These are phyloP conservation scores for Botryobasidium botryosum DNA, from an alignment of 768 basidiomycete species.

Conservation along the genomic window DNA sequence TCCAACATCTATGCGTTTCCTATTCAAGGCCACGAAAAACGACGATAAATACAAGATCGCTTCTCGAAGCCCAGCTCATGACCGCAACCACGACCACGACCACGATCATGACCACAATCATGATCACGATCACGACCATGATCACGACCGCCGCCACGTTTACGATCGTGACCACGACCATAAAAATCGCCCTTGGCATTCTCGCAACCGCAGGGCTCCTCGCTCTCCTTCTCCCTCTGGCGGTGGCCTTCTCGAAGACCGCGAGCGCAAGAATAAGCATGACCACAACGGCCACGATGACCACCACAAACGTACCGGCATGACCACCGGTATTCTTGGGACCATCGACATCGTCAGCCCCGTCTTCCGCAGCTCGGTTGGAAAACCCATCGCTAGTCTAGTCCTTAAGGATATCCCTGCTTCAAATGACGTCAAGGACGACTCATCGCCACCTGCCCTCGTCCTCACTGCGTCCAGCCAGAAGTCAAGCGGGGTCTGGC, in stretches of 20 bases:
- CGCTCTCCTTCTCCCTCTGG: conserved; percentile 12
- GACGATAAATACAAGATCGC: too few relatives aligned
- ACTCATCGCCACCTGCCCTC: conserved; percentile 23
- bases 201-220: conserved; percentile 4
- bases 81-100: conserved; percentile 13
- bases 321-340: conserved; percentile 25
- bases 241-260: conserved; percentile 13
- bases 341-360: conserved; percentile 31
- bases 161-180: conserved; percentile 4
- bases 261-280: conserved; percentile 10
- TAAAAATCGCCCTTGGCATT: neutral
- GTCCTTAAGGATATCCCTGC: too few relatives aligned
- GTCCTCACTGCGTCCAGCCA: conserved; percentile 33
- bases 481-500: conserved; percentile 29
- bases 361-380: conserved; percentile 20
- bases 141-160: conserved; percentile 1
- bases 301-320: neutral
- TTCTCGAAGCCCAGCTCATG: too few relatives aligned
- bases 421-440: conserved; percentile 15
- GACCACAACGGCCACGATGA: conserved; percentile 11
- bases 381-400: conserved; percentile 26
- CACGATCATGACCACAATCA: too few relatives aligned
- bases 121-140: too few relatives aligned
- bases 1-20: too few relatives aligned
- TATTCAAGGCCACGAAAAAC: too few relatives aligned